A percentile compares a stretch with the other conserved stretches of the same genome.
Evolutionary conservation across 2,329 filamentous ascomycete genomes (phyloP).

Genomic region (Aspergillus sp.): DNA sequence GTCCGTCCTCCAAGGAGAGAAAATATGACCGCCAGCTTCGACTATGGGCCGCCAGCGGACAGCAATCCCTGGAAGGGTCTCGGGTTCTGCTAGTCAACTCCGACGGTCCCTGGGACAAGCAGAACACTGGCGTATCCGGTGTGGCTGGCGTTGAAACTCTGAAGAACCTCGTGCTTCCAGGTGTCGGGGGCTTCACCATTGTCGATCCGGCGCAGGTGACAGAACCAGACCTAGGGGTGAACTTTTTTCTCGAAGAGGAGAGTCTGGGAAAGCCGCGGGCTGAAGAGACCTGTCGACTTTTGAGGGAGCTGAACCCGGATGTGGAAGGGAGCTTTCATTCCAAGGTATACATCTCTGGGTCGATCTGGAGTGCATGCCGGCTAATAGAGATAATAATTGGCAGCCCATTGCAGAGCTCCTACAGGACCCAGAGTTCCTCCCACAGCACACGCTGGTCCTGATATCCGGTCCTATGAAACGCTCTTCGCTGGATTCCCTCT

Average conservation of each 20-base stretch:
- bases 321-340: constrained; percentile 64
- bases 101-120: constrained; percentile 28
- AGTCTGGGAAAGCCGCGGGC: constrained; percentile 70
- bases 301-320: constrained; percentile 87
- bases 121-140: constrained; percentile 51
- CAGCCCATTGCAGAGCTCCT: constrained; percentile 32
- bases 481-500: constrained; percentile 42
- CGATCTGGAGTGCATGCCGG: constrained; percentile 1
- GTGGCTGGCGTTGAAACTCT: constrained; percentile 82
- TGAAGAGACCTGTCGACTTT: constrained; percentile 62
- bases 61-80: constrained; percentile 79
- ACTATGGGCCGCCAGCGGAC: constrained; percentile 87
- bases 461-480: constrained; percentile 50
- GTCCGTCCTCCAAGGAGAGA: constrained; percentile 53
- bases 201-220: constrained; percentile 69
- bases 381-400: constrained; percentile 8
- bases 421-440: constrained; percentile 28
- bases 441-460: constrained; percentile 51
- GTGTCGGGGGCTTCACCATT: constrained; percentile 86
- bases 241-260: constrained; percentile 85
- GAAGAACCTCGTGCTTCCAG: constrained; percentile 94
- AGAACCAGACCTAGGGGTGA: constrained; percentile 80
- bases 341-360: constrained; percentile 36
- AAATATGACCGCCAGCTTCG: constrained; percentile 94
- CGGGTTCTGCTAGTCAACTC: constrained; percentile 87